phyloP scores from a whole-genome alignment of 2,329 filamentous ascomycete species.

The Decorospora gaudefroyi region DNA sequence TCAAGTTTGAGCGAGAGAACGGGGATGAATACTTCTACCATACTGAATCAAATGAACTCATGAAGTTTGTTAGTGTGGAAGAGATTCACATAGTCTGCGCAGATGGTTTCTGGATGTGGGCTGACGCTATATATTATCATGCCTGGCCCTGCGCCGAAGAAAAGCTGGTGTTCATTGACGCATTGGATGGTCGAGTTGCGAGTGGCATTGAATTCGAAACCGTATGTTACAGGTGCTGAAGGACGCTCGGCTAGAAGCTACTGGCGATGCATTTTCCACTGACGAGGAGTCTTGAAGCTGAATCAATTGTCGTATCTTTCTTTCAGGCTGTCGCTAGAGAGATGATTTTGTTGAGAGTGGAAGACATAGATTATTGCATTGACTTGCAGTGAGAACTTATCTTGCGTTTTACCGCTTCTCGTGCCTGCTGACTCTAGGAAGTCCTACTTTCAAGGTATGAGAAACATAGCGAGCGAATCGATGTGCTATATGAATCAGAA shows the following conservation, averaged over 20 bases:
- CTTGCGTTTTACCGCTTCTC: too few species aligned
- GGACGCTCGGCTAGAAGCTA: not conserved
- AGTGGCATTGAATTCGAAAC: slow-evolving; percentile 12
- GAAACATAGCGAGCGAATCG: too few species aligned
- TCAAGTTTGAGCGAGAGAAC: slow-evolving; percentile 8
- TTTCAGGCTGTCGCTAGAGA: too few species aligned
- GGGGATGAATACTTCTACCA: not conserved
- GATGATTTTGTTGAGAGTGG: not conserved
- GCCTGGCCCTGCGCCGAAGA: slow-evolving; percentile 8
- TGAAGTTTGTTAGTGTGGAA: slow-evolving; percentile 1
- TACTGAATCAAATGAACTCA: not conserved
- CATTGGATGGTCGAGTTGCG: slow-evolving; percentile 14
- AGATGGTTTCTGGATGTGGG: slow-evolving; percentile 9
- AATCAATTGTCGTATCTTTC: not conserved
- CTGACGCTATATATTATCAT: not conserved
- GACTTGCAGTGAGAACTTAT: too few species aligned
- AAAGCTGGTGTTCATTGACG: slow-evolving; percentile 10
- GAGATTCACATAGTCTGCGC: slow-evolving; percentile 13
- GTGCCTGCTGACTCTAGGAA: too few species aligned
- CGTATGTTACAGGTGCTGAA: slow-evolving; percentile 11
- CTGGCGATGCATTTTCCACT: not conserved
- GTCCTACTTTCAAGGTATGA: too few species aligned
- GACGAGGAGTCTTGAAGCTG: not conserved
- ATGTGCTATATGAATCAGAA: too few species aligned
- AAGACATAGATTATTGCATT: too few species aligned